phyloP scores from a whole-genome alignment of 2,329 filamentous ascomycete species.

The Setomelanomma holmii region DNA sequence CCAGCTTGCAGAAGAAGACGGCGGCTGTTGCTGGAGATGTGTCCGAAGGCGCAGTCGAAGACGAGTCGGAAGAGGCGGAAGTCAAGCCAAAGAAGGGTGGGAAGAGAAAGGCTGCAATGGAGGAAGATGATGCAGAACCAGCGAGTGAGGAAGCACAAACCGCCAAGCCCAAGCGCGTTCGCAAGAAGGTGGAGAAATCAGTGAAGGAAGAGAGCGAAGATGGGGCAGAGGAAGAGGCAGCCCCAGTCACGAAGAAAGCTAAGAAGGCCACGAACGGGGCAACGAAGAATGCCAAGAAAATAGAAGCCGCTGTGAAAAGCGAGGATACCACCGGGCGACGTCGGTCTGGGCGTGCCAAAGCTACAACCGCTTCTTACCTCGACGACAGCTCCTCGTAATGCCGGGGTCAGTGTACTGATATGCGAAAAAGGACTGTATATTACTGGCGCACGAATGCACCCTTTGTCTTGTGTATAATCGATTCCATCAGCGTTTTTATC shows the following conservation, averaged over 20 bases:
- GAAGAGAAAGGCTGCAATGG: conserved; percentile 44
- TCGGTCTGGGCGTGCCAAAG: conserved; percentile 38
- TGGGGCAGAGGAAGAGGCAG: conserved; percentile 27
- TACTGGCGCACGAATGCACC: too few relatives aligned
- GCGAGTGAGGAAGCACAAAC: conserved; percentile 17
- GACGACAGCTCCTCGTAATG: too few relatives aligned
- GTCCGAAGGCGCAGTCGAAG: conserved; percentile 42
- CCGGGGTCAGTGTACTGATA: too few relatives aligned
- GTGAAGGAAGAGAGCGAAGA: conserved; percentile 27
- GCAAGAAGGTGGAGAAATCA: conserved; percentile 28
- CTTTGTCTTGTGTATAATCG: too few relatives aligned
- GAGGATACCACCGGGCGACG: conserved; percentile 24
- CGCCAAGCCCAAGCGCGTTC: conserved; percentile 26
- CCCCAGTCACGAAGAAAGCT: conserved; percentile 32
- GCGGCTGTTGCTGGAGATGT: conserved; percentile 64
- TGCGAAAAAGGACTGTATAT: too few relatives aligned
- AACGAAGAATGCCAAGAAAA: conserved; percentile 19
- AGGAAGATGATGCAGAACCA: conserved; percentile 28
- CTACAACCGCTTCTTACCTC: too few relatives aligned
- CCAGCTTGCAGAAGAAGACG: conserved; percentile 84
- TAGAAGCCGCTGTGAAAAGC: conserved; percentile 14
- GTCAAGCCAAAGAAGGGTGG: conserved; percentile 39
- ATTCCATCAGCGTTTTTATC: too few relatives aligned
- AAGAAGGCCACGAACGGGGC: conserved; percentile 23
- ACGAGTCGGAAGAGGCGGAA: conserved; percentile 24